Percentiles rank a stretch among this genome's conserved stretches.
Evolutionary conservation across 352 stramenopile genomes (phyloP).

Genomic region (Pythium aquatile): DNA sequence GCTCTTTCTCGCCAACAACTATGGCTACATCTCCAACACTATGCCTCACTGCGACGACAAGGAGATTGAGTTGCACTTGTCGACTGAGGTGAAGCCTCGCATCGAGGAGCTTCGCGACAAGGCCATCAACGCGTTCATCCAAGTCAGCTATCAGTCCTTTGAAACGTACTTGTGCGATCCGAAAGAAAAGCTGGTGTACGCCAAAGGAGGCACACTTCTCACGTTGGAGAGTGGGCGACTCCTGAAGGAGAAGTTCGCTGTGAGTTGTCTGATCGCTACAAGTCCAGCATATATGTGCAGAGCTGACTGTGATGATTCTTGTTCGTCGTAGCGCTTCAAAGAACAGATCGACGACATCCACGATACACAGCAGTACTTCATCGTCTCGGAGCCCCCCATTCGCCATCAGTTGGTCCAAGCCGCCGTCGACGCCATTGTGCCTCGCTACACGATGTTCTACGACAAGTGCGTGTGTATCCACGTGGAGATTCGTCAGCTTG

Average conservation of each 20-base stretch:
- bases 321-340: conserved; percentile 63
- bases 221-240: conserved; percentile 89
- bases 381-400: conserved; percentile 84
- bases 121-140: conserved; percentile 82
- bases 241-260: conserved; percentile 91
- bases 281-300: background rate
- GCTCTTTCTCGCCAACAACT: conserved; percentile 95
- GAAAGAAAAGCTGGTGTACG: conserved; percentile 85
- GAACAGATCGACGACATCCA: conserved; percentile 65
- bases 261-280: conserved; percentile 24
- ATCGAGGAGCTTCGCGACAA: conserved; percentile 84
- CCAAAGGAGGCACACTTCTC: conserved; percentile 76
- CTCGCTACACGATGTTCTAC: conserved; percentile 90
- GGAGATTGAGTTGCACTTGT: conserved; percentile 51
- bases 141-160: conserved; percentile 69
- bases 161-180: conserved; percentile 70
- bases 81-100: conserved; percentile 73
- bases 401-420: conserved; percentile 84
- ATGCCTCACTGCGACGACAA: conserved; percentile 59
- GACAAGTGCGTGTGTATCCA: conserved; percentile 60
- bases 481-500: background rate
- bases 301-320: background rate
- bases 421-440: conserved; percentile 82
- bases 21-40: conserved; percentile 86
- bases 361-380: conserved; percentile 68